Conservation (phyloP, 202 grass and related monocot genomes). For the Digitaria exilis region DNA sequence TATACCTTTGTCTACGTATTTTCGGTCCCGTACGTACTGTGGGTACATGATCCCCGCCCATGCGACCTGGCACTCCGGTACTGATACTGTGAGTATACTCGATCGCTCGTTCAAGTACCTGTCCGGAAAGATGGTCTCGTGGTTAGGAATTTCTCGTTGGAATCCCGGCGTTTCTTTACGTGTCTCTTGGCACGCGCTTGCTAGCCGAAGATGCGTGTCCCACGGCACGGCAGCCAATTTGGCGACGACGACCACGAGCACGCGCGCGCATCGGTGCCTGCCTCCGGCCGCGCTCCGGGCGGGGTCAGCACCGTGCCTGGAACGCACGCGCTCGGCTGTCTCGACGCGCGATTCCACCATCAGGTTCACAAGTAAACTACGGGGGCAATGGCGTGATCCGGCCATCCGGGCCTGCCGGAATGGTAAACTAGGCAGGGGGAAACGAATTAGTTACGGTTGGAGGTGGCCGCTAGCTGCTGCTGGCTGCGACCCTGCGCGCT, state of each 20-base stretch:
- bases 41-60: neutral
- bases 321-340: slow-evolving; percentile 20
- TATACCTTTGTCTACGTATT: neutral
- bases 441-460: slow-evolving; percentile 29
- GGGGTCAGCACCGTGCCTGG: slow-evolving; percentile 28
- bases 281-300: neutral
- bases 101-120: neutral
- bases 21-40: neutral
- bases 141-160: neutral
- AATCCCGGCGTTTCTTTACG: neutral
- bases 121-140: neutral
- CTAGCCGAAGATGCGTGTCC: neutral
- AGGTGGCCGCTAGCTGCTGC: neutral
- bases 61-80: neutral
- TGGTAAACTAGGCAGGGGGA: neutral
- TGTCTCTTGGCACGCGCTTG: neutral
- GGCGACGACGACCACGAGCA: too few species aligned
- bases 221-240: neutral
- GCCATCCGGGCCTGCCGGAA: neutral
- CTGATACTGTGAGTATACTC: neutral
- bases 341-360: slow-evolving; percentile 5
- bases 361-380: too few species aligned
- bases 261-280: neutral
- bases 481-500: neutral
- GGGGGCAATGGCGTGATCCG: too few species aligned